Conservation (phyloP, 495 filamentous ascomycete species). For the Pseudomonodictys pantanalensis region DNA sequence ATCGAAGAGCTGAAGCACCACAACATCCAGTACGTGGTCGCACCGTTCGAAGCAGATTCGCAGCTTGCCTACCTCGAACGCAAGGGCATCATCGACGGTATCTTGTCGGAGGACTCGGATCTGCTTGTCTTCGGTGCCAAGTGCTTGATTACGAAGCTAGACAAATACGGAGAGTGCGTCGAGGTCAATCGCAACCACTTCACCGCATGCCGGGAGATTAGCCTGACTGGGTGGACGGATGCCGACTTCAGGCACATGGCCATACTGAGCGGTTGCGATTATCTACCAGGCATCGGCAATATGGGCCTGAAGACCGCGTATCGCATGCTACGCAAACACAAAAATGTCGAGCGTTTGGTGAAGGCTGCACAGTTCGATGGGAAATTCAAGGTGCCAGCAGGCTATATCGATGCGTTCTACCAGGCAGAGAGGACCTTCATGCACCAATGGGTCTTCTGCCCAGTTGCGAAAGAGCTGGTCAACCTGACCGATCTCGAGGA, state of each 20-base stretch:
- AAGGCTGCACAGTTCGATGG: conserved; percentile 82
- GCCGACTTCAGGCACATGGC: conserved; percentile 91
- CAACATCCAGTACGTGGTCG: conserved; percentile 83
- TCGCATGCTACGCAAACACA: conserved; percentile 82
- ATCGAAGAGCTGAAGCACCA: conserved; percentile 86
- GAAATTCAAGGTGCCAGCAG: conserved; percentile 70
- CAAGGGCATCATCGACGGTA: conserved; percentile 75
- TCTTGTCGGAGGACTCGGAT: conserved; percentile 96
- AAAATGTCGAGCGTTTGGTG: conserved; percentile 77
- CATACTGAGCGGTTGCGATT: conserved; percentile 97
- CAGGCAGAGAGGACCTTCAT: conserved; percentile 90
- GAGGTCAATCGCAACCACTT: conserved; percentile 89
- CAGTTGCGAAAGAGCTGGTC: conserved; percentile 63
- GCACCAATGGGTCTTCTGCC: conserved; percentile 91
- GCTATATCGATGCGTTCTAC: conserved; percentile 73
- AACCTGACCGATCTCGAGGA: conserved; percentile 63
- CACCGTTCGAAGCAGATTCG: conserved; percentile 96
- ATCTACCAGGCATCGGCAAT: conserved; percentile 74
- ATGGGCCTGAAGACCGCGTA: conserved; percentile 94
- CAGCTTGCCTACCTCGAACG: conserved; percentile 92
- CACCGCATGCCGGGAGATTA: conserved; percentile 80
- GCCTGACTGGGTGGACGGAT: conserved; percentile 87
- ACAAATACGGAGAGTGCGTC: conserved; percentile 86
- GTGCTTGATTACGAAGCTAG: conserved; percentile 87
- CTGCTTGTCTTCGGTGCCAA: conserved; percentile 92